Evolutionary conservation across 768 basidiomycete genomes (phyloP).

Genomic region (Amanita fuliginea): DNA sequence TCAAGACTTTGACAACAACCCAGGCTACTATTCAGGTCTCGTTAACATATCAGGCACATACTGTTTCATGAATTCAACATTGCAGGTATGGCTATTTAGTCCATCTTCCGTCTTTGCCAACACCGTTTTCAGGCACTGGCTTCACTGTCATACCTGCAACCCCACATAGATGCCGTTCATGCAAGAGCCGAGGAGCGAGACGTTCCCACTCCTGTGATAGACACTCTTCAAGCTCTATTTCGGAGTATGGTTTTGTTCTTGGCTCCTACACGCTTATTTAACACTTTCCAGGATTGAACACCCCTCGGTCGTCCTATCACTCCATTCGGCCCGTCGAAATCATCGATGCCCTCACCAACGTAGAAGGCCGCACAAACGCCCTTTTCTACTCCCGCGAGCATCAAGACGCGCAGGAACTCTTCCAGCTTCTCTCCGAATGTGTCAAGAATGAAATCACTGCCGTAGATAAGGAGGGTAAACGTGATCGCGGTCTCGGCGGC

Average conservation of each 20-base stretch:
- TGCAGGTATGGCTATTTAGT: slow-evolving; percentile 48
- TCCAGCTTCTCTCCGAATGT: slow-evolving; percentile 84
- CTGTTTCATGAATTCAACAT: slow-evolving; percentile 95
- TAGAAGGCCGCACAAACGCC: slow-evolving; percentile 41
- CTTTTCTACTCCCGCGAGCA: slow-evolving; percentile 87
- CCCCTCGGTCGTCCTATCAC: slow-evolving; percentile 41
- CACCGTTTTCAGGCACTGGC: slow-evolving; percentile 67
- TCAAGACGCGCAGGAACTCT: slow-evolving; percentile 98
- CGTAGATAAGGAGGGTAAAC: slow-evolving; percentile 58
- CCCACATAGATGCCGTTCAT: slow-evolving; percentile 68
- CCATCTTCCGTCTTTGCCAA: slow-evolving; percentile 9
- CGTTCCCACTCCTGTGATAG: slow-evolving; percentile 79
- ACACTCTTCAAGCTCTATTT: slow-evolving; percentile 64
- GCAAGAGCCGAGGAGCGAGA: slow-evolving; percentile 69
- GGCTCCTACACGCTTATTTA: background rate
- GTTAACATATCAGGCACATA: slow-evolving; percentile 95
- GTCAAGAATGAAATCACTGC: slow-evolving; percentile 76
- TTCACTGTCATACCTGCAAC: slow-evolving; percentile 73
- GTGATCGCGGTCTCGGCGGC: slow-evolving; percentile 64
- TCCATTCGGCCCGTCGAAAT: slow-evolving; percentile 66
- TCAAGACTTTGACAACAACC: background rate
- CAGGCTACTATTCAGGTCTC: slow-evolving; percentile 74
- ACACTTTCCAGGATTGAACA: slow-evolving; percentile 44
- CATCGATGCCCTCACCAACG: slow-evolving; percentile 56
- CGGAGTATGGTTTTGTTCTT: slow-evolving; percentile 34